phyloP scores from a whole-genome alignment of 2,329 filamentous ascomycete species.

The Triangularia verruculosa region DNA sequence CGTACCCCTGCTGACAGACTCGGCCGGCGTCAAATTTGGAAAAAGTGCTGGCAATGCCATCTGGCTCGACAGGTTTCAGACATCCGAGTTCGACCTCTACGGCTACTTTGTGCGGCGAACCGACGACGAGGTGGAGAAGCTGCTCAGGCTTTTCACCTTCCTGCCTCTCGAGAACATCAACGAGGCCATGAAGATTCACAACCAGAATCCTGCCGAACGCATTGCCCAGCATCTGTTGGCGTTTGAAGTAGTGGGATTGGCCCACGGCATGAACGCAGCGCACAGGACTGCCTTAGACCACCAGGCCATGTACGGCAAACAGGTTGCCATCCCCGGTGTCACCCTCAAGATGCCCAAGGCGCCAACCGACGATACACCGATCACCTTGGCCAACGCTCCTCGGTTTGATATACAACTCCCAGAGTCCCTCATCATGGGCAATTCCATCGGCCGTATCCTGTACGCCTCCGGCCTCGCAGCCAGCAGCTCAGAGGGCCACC shows the following conservation, averaged over 20 bases:
- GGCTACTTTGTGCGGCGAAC: slow-evolving; percentile 82
- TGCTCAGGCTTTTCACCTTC: slow-evolving; percentile 90
- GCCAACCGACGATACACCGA: slow-evolving; percentile 22
- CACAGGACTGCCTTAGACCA: slow-evolving; percentile 58
- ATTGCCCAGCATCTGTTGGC: slow-evolving; percentile 81
- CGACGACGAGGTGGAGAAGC: slow-evolving; percentile 75
- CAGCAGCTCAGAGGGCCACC: slow-evolving; percentile 57
- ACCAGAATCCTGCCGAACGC: slow-evolving; percentile 64
- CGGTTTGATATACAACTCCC: slow-evolving; percentile 59
- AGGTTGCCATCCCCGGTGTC: slow-evolving; percentile 8
- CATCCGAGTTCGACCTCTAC: slow-evolving; percentile 81
- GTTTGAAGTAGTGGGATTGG: slow-evolving; percentile 73
- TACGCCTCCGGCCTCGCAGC: slow-evolving; percentile 56
- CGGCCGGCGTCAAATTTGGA: slow-evolving; percentile 85
- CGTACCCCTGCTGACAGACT: slow-evolving; percentile 82
- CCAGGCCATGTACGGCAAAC: slow-evolving; percentile 46
- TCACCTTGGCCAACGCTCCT: slow-evolving; percentile 45
- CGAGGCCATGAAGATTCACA: slow-evolving; percentile 65
- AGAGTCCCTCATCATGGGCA: slow-evolving; percentile 49
- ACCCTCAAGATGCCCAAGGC: slow-evolving; percentile 16
- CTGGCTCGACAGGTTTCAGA: slow-evolving; percentile 84
- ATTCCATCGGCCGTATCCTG: slow-evolving; percentile 58
- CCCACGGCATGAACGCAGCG: slow-evolving; percentile 69
- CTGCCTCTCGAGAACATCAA: slow-evolving; percentile 68
- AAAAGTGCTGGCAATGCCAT: slow-evolving; percentile 93